phyloP scores from a whole-genome alignment of 2,329 filamentous ascomycete species.

The Zymoseptoria pseudotritici region DNA sequence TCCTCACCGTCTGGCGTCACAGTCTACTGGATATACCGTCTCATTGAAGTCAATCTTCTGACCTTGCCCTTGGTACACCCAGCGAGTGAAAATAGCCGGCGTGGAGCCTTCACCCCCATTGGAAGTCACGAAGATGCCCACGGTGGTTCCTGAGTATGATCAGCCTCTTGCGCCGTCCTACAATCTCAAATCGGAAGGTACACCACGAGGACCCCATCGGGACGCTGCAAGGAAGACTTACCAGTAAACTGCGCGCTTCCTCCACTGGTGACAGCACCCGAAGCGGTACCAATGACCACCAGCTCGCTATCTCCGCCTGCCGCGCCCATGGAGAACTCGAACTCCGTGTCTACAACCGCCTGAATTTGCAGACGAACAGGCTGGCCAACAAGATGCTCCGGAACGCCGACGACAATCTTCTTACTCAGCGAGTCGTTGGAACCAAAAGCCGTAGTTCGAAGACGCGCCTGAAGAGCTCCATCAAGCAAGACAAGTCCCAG shows the following conservation, averaged over 20 bases:
- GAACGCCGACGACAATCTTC: background rate
- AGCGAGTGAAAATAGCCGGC: constrained; percentile 41
- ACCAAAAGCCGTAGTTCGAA: background rate
- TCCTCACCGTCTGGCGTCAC: too few species aligned
- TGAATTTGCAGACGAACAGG: background rate
- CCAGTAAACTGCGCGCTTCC: background rate
- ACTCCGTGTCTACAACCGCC: background rate
- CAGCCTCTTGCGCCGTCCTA: background rate
- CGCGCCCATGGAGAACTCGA: background rate
- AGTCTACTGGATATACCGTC: too few species aligned
- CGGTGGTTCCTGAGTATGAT: background rate
- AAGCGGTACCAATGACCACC: background rate
- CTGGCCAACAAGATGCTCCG: background rate
- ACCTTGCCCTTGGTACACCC: constrained; percentile 40
- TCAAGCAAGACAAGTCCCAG: constrained; percentile 29
- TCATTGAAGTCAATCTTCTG: constrained; percentile 11
- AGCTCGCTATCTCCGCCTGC: background rate
- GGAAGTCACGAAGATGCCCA: background rate
- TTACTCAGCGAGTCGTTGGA: background rate
- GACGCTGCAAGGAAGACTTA: background rate
- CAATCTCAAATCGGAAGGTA: background rate
- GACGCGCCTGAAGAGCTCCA: constrained; percentile 21
- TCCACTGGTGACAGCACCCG: background rate
- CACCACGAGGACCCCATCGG: background rate
- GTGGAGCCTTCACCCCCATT: constrained; percentile 25